Evolutionary conservation across 2,329 filamentous ascomycete species (phyloP).

Genomic region (Erysiphe pisi): DNA sequence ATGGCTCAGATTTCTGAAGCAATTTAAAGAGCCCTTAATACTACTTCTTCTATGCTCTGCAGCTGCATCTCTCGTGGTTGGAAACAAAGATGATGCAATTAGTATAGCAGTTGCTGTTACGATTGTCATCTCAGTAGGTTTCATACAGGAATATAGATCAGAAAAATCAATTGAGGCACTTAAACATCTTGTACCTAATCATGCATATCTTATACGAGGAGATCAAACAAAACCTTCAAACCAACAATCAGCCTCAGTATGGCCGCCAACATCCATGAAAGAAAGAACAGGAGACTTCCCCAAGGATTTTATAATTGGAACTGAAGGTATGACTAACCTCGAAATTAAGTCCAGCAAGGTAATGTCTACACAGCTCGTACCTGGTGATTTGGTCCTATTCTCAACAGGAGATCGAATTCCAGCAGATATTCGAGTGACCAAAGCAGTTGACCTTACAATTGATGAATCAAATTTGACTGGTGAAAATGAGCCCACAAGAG

Average conservation of each 20-base stretch:
- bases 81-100: constrained; percentile 87
- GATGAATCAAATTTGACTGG: constrained; percentile 96
- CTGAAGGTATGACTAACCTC: constrained; percentile 49
- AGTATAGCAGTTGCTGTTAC: constrained; percentile 94
- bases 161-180: constrained; percentile 95
- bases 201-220: constrained; percentile 77
- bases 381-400: constrained; percentile 85
- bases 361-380: constrained; percentile 75
- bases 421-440: constrained; percentile 87
- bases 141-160: constrained; percentile 93
- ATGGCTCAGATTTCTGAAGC: constrained; percentile 89
- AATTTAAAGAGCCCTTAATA: constrained; percentile 94
- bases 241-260: constrained; percentile 37
- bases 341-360: constrained; percentile 69
- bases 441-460: constrained; percentile 78
- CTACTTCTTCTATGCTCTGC: constrained; percentile 83
- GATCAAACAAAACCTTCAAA: constrained; percentile 31
- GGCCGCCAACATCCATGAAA: constrained; percentile 40
- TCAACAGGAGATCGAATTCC: constrained; percentile 94
- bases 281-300: constrained; percentile 33
- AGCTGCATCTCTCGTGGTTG: constrained; percentile 75
- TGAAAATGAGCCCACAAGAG: constrained; percentile 84
- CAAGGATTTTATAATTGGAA: constrained; percentile 35
- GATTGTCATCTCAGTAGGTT: constrained; percentile 92
- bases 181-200: constrained; percentile 86